phyloP scores from a whole-genome alignment of 495 filamentous ascomycete genomes.

The Jackrogersella minutella region DNA sequence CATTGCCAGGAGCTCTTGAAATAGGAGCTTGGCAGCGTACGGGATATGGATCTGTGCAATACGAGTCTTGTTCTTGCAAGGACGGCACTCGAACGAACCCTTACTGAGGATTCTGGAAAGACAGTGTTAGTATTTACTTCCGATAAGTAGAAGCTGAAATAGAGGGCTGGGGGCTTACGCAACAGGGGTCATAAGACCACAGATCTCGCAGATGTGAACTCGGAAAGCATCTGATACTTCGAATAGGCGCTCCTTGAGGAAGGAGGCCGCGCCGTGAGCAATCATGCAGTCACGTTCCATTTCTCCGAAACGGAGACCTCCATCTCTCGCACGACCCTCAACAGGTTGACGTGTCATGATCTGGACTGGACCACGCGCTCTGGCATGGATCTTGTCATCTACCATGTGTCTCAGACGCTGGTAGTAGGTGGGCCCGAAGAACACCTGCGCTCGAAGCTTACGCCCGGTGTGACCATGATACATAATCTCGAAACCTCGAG shows the following conservation, averaged over 20 bases:
- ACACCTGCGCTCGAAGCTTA: slow-evolving; percentile 92
- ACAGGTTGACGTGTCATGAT: slow-evolving; percentile 98
- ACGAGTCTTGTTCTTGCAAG: slow-evolving; percentile 97
- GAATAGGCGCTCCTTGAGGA: slow-evolving; percentile 96
- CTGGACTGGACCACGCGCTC: slow-evolving; percentile 93
- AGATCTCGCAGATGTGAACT: slow-evolving; percentile 98
- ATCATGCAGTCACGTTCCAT: slow-evolving; percentile 99
- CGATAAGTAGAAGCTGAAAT: not conserved
- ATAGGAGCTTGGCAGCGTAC: slow-evolving; percentile 96
- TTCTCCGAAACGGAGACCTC: slow-evolving; percentile 98
- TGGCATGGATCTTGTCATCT: slow-evolving; percentile 99
- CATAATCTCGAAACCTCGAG: slow-evolving; percentile 97
- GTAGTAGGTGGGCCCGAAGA: slow-evolving; percentile 98
- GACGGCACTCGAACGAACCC: slow-evolving; percentile 92
- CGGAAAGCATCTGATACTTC: slow-evolving; percentile 98
- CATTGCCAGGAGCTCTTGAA: slow-evolving; percentile 98
- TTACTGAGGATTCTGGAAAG: slow-evolving; percentile 85
- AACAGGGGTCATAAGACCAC: slow-evolving; percentile 97
- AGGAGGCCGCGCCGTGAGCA: slow-evolving; percentile 92
- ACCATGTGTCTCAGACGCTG: slow-evolving; percentile 99
- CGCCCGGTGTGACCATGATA: slow-evolving; percentile 96
- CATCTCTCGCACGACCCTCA: slow-evolving; percentile 95
- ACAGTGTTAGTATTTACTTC: slow-evolving; percentile 35
- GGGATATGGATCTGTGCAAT: slow-evolving; percentile 98
- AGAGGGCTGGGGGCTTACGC: slow-evolving; percentile 73